phyloP scores from a whole-genome alignment of 169 alveolate species.

The Cryptosporidium ubiquitum region DNA sequence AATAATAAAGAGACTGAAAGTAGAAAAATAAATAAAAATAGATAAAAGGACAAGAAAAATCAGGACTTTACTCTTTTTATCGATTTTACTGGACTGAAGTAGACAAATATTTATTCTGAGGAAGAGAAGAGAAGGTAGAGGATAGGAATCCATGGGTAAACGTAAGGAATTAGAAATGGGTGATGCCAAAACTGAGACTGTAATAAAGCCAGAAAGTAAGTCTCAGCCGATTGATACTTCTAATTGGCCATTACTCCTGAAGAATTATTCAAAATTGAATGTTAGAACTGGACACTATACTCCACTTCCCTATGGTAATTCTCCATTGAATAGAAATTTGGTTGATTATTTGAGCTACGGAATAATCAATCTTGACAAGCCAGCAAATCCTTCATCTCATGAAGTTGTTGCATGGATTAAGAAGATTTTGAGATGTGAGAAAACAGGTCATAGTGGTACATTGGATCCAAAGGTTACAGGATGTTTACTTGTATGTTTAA shows the following conservation, averaged over 20 bases:
- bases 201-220: constrained; percentile 67
- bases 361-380: constrained; percentile 98
- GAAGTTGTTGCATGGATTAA: constrained; percentile 99
- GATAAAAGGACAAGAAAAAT: not conserved
- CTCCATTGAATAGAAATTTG: constrained; percentile 96
- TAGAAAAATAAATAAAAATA: not conserved
- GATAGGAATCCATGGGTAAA: constrained; percentile 14
- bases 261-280: constrained; percentile 95
- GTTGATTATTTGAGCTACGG: constrained; percentile 97
- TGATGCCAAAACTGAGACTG: constrained; percentile 4
- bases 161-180: constrained; percentile 11
- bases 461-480: constrained; percentile 99
- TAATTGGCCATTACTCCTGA: constrained; percentile 95
- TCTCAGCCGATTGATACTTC: constrained; percentile 93
- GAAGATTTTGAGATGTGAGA: constrained; percentile 97
- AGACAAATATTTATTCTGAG: not conserved
- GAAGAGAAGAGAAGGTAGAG: not conserved
- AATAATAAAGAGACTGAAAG: not conserved
- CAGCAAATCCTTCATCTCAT: constrained; percentile 99
- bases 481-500: constrained; percentile 97
- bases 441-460: constrained; percentile 99
- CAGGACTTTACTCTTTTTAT: not conserved
- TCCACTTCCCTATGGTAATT: constrained; percentile 98
- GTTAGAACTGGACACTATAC: constrained; percentile 98
- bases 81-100: not conserved